Percentiles rank a stretch among this genome's conserved stretches.
Evolutionary conservation across 2,329 filamentous ascomycete genomes (phyloP).

Genomic region (Aspergillus neoniger): DNA sequence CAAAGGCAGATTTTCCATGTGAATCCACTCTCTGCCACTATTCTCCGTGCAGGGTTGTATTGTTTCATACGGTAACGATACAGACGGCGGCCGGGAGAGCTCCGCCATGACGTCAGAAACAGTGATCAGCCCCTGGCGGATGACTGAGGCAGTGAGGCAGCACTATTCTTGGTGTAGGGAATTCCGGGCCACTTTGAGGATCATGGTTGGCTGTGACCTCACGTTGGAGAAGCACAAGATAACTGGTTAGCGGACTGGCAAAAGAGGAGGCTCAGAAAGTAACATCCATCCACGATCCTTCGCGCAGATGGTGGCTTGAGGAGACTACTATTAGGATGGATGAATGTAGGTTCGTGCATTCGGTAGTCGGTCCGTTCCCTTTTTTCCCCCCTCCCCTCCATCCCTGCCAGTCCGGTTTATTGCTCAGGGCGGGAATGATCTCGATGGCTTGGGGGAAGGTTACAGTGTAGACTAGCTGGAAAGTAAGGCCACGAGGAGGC

Average conservation of each 20-base stretch:
- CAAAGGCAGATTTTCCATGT: background rate
- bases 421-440: background rate
- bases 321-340: too few relatives aligned
- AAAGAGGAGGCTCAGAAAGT: background rate
- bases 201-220: background rate
- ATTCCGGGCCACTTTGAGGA: background rate
- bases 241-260: too few relatives aligned
- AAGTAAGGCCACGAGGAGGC: background rate
- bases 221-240: too few relatives aligned
- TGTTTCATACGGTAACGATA: background rate
- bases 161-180: background rate
- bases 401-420: background rate
- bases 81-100: background rate
- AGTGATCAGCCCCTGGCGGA: slow-evolving; percentile 9
- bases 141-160: slow-evolving; percentile 10
- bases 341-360: background rate
- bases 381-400: too few relatives aligned
- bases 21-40: background rate
- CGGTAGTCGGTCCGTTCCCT: background rate
- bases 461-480: background rate
- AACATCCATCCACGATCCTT: background rate
- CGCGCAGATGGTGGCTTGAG: background rate
- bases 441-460: background rate
- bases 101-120: slow-evolving; percentile 10
- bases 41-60: background rate